A percentile compares a stretch with the other conserved stretches of the same genome.
Evolutionary conservation across 164 flowering plant genomes (phyloP).

Genomic region (Macadamia tetraphylla): DNA sequence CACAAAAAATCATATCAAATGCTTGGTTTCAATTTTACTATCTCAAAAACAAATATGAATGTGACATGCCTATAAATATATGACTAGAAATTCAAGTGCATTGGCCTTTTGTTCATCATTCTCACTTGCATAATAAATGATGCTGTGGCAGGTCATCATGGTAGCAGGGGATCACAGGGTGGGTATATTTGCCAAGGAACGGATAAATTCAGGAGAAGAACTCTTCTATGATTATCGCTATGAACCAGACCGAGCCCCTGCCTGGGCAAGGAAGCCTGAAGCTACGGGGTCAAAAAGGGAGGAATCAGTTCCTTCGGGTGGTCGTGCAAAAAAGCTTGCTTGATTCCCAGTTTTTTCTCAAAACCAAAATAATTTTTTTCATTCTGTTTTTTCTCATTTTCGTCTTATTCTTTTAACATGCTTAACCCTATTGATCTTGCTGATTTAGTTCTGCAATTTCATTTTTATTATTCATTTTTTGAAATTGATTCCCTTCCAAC

Average conservation of each 20-base stretch:
- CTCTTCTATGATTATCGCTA: constrained; percentile 95
- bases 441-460: background rate
- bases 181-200: constrained; percentile 95
- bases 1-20: background rate
- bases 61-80: background rate
- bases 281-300: constrained; percentile 67
- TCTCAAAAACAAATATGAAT: background rate
- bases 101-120: background rate
- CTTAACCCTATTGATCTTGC: background rate
- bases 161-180: constrained; percentile 98
- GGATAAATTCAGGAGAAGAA: constrained; percentile 87
- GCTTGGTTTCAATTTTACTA: background rate
- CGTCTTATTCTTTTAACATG: constrained; percentile 34
- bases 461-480: background rate
- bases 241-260: constrained; percentile 95
- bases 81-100: background rate
- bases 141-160: constrained; percentile 77
- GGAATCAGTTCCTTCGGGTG: constrained; percentile 56
- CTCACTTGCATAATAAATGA: background rate
- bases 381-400: constrained; percentile 8
- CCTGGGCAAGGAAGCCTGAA: constrained; percentile 98
- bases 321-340: constrained; percentile 94
- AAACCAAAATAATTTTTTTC: background rate
- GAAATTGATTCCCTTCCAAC: too few relatives aligned
- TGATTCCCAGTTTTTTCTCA: constrained; percentile 20